Base-by-base conservation (phyloP, 306 rosid genomes). In the Lupinus albus region DNA sequence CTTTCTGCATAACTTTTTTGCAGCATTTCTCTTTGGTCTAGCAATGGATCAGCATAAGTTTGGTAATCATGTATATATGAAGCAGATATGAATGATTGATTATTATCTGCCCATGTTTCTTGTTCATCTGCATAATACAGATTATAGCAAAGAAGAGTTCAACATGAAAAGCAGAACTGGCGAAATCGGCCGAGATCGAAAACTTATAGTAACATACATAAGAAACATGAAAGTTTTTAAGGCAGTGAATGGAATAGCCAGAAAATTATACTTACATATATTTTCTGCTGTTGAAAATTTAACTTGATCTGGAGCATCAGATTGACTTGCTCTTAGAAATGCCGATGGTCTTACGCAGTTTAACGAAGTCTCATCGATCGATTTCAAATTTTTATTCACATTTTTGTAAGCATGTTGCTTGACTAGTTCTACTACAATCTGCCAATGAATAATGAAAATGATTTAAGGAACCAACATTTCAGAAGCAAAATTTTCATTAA, bases 351-450 rank as follows among this genome's bases (percentile, higher is more conserved):
- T 70, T 8, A 71, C 6, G 50, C 62, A 55, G 75, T 63, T 64
- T 8, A 59, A 35, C 3, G 53, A 11, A 28, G 73, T 63, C 6
- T 60, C 75, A 63, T 74, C 79, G 5, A 79, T 17, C 1, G 60
- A 68, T 49, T 53, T 8, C 55, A 84, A 17, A n/a, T 52, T n/a
- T n/a, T n/a, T 63, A 41, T 41, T 2, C 21, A 44, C 33, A 55
- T 84, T 72, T 64, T 53, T 36, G 68, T 75, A 84, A 5, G 88
- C 88, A 7, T 64, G 45, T 11, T 59, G 67, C 81, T 84, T 84
- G 71, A 33, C 45, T 15, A 7, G 11, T 67, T 81, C 85, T 64
- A 81, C 83, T 63, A 54, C 54, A 56, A 15, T 11, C 88, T 84
- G 88, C 70, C 70, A 54, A 71, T 17, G 33, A 63, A 78, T 1